phyloP scores from a whole-genome alignment of 345 rosid genomes.

The Psidium guajava region DNA sequence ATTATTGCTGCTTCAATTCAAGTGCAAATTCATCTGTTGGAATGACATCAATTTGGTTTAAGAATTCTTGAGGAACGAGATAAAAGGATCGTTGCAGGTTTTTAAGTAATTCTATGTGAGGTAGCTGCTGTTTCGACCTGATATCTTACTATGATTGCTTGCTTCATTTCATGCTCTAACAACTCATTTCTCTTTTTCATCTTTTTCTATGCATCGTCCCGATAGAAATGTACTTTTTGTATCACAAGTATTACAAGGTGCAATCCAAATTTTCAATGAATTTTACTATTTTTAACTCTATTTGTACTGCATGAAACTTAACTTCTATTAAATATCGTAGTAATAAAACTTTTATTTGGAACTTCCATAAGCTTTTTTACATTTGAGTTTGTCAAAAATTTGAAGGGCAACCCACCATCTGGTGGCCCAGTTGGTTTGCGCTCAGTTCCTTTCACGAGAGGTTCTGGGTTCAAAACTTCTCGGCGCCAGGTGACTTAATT shows the following conservation, averaged over 20 bases:
- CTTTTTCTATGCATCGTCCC: background rate
- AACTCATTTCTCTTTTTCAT: background rate
- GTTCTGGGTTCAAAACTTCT: too few relatives aligned
- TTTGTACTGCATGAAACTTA: background rate
- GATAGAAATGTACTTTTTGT: too few relatives aligned
- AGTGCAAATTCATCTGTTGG: background rate
- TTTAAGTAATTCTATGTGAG: background rate
- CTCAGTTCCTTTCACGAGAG: too few relatives aligned
- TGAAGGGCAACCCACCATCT: background rate
- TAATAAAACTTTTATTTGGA: background rate
- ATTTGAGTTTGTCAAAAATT: background rate
- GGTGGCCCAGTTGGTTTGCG: too few relatives aligned
- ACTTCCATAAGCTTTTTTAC: background rate
- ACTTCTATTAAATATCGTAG: background rate
- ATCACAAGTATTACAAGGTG: too few relatives aligned
- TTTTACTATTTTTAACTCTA: background rate
- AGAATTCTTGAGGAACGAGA: background rate
- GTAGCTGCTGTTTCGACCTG: background rate
- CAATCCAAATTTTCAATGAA: background rate
- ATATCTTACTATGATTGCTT: background rate
- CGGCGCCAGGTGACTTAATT: too few relatives aligned
- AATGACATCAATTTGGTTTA: background rate
- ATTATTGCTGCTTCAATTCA: background rate
- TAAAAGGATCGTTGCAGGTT: background rate
- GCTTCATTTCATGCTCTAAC: background rate